Base-by-base conservation (phyloP, 2,329 filamentous ascomycete species). In the Hypoxylon sp. region DNA sequence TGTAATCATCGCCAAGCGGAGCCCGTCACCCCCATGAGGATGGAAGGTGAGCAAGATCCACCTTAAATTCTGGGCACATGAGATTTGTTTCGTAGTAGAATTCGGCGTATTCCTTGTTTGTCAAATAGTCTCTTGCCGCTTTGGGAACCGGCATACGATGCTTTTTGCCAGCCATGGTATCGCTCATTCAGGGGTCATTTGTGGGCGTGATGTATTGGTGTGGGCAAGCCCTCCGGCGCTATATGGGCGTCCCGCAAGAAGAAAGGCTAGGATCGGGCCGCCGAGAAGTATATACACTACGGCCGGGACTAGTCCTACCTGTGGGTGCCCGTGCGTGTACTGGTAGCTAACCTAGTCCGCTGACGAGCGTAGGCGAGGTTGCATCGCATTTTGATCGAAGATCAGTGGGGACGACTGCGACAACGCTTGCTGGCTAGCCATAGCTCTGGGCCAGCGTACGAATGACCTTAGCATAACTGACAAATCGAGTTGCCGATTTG, bases 1-100 rank as follows among this genome's bases (percentile, higher is more conserved):
- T 60, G 56, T 56, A 28, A 63, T 63, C 60, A 51, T 45, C 38
- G 62, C 62, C 65, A 68, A 65, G 28, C 30, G 14, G n/a, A 49
- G 38, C 30, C 14, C 17, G 7, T 36, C 30, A 28, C 45, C 43
- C 46, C 36, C 51, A 49, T 48, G 17, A 48, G 55, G 50, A 46
- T 23, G 57, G 57, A 41, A 49, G 19, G 14, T 28, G 14, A 36
- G 50, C 43, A 55, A 48, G 55, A 52, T 53, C 53, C 58, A 38
- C 60, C 50, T 51, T 59, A 50, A 57, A 52, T 32, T 30, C 17
- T 45, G 46, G 50, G 45, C n/a, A 48, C 49, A 57, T 30, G 50
- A 50, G 36, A 38, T 45, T 17, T 59, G n/a, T 52, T 48, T 65
- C 36, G 52, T 50, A 17, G 32, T 53, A 30, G 32, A 41, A 46